Conservation (phyloP, 805 yeast genomes). For the Candida jianshihensis region DNA sequence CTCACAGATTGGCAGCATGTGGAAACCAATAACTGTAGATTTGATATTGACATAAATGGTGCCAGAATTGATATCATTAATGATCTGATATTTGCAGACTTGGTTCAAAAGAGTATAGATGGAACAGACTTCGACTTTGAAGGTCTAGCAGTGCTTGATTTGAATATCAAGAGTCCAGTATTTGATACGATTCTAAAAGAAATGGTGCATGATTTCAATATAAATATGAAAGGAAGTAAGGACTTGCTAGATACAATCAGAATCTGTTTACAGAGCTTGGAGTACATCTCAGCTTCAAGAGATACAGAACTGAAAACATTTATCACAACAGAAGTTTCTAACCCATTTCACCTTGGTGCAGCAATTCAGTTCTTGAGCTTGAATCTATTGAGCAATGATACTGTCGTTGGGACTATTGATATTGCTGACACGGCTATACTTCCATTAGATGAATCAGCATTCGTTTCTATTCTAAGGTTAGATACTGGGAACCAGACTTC, state of each 20-base stretch:
- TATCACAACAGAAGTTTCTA: constrained; percentile 26
- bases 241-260: constrained; percentile 3
- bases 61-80: constrained; percentile 18
- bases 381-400: constrained; percentile 26
- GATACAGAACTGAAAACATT: constrained; percentile 20
- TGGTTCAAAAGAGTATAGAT: constrained; percentile 5
- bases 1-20: constrained; percentile 18
- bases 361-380: constrained; percentile 22
- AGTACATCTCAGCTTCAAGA: constrained; percentile 24
- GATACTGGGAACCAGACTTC: constrained; percentile 11
- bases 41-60: constrained; percentile 7
- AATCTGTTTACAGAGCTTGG: constrained; percentile 10
- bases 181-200: constrained; percentile 15
- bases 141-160: constrained; percentile 10
- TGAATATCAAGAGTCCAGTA: constrained; percentile 19
- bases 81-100: constrained; percentile 4
- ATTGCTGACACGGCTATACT: constrained; percentile 20
- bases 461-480: constrained; percentile 12
- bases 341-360: constrained; percentile 26
- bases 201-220: constrained; percentile 4
- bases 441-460: constrained; percentile 12
- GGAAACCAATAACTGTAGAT: constrained; percentile 4
- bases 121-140: constrained; percentile 6
- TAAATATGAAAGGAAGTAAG: constrained; percentile 2
- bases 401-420: constrained; percentile 27